Evolutionary conservation across 192 early-diverging fungal genomes (phyloP), one percentile per base, ranked within the genome.

Genomic region (Gaertneriomyces sp.): DNA sequence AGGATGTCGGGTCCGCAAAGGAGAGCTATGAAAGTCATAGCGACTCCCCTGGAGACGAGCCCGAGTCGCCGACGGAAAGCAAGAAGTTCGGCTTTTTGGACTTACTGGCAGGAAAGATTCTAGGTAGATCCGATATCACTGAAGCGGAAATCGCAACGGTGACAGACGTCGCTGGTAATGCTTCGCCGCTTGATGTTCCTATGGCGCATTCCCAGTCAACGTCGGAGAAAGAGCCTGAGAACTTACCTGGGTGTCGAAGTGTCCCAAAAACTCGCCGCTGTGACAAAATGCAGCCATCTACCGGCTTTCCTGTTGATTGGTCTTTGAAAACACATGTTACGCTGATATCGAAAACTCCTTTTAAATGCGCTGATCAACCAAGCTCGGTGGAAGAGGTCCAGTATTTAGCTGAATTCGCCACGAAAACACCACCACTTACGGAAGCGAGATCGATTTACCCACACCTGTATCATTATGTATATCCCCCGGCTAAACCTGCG

Each of bases 401-500:
- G 4, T n/a, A 25, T n/a, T 45, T 68, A 33, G 40, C 16, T 8
- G 16, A 12, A 16, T 60, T 52, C 40, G 64, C 40, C 10, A 41
- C 16, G 45, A 41, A 58, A 9, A 14, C 40, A 7, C 40, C 38
- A 47, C 16, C 33, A 58, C 14, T 45, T 16, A 20, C n/a, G 25
- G 7, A 60, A 7, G n/a, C 42, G 11, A 42, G 8, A 10, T 4
- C 65, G 14, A 14, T 70, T 8, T 57, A 63, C 5, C 58, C 44
- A n/a, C 63, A 16, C 1, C 46, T 70, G 44, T 70, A 70, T 58
- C 69, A 70, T 57, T 70, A 61, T 60, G 25, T 33, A 50, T 57
- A 70, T 41, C 69, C 69, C 5, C 7, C 61, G 19, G 53, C 54
- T 38, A 8, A 14, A 33, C 60, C 41, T 40, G 17, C 69, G 45